Evolutionary conservation across 495 filamentous ascomycete species (phyloP).

Genomic region (Rhypophila decipiens): DNA sequence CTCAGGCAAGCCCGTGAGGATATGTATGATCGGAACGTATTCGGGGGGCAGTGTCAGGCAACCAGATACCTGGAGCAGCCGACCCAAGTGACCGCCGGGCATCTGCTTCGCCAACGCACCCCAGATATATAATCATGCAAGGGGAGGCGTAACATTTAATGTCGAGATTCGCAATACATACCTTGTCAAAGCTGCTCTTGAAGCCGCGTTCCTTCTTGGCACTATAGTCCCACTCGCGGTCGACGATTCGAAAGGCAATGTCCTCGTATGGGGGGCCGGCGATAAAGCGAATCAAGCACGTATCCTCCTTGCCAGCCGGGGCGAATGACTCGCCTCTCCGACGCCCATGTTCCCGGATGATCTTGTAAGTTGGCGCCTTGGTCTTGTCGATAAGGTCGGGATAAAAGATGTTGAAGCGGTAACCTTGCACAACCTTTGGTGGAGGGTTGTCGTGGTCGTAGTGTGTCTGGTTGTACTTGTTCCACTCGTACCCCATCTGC

Average conservation of each 20-base stretch:
- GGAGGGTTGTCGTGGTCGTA: slow-evolving; percentile 99
- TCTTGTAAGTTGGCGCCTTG: slow-evolving; percentile 90
- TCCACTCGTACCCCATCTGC: slow-evolving; percentile 99
- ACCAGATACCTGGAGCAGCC: slow-evolving; percentile 3
- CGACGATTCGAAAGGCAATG: slow-evolving; percentile 94
- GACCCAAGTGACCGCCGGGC: slow-evolving; percentile 1
- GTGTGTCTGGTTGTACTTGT: slow-evolving; percentile 99
- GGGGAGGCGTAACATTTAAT: slow-evolving; percentile 7
- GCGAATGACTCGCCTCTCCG: slow-evolving; percentile 88
- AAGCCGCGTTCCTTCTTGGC: slow-evolving; percentile 93
- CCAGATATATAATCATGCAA: neutral
- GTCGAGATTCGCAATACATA: slow-evolving; percentile 34
- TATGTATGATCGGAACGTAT: too few relatives aligned
- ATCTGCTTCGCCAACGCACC: neutral
- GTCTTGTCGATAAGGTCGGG: slow-evolving; percentile 95
- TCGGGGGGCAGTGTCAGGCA: slow-evolving; percentile 5
- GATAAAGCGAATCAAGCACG: slow-evolving; percentile 92
- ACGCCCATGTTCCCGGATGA: slow-evolving; percentile 85
- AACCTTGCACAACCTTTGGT: slow-evolving; percentile 96
- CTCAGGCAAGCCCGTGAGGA: too few relatives aligned
- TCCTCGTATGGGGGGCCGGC: slow-evolving; percentile 96
- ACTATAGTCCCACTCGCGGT: slow-evolving; percentile 98
- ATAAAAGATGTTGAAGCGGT: slow-evolving; percentile 99
- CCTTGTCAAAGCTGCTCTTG: slow-evolving; percentile 96
- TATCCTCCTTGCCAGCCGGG: slow-evolving; percentile 95